A percentile compares a stretch with the other conserved stretches of the same genome.
phyloP scores from a whole-genome alignment of 202 grass and related monocot genomes.

The Musa balbisiana region DNA sequence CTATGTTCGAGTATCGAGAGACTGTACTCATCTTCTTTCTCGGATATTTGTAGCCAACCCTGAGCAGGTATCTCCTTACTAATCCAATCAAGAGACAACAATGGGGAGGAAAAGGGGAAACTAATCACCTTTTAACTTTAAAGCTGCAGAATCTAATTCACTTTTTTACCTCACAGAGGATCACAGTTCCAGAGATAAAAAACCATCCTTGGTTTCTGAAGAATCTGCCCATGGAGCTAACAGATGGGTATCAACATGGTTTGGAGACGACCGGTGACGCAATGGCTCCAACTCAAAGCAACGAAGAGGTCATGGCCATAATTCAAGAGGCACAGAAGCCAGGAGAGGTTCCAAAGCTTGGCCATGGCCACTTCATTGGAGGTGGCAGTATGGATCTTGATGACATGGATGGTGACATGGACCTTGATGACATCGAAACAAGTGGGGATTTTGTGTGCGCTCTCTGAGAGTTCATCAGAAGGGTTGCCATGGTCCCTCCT shows the following conservation, averaged over 20 bases:
- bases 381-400: slow-evolving; percentile 91
- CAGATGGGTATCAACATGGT: slow-evolving; percentile 58
- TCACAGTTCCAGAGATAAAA: slow-evolving; percentile 97
- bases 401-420: slow-evolving; percentile 49
- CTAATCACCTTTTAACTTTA: too few relatives aligned
- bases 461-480: background rate
- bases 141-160: too few relatives aligned
- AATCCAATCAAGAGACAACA: too few relatives aligned
- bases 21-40: slow-evolving; percentile 91
- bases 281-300: slow-evolving; percentile 35
- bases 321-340: slow-evolving; percentile 69
- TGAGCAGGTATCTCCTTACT: slow-evolving; percentile 53
- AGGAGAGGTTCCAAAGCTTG: slow-evolving; percentile 29
- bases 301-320: slow-evolving; percentile 69
- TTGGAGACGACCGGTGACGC: slow-evolving; percentile 33
- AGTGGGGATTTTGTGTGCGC: slow-evolving; percentile 78
- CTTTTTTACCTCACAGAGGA: slow-evolving; percentile 40
- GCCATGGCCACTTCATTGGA: slow-evolving; percentile 38
- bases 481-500: too few relatives aligned
- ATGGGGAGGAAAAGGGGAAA: too few relatives aligned
- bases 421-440: slow-evolving; percentile 67
- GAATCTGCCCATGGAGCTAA: slow-evolving; percentile 92
- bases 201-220: slow-evolving; percentile 90
- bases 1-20: slow-evolving; percentile 74
- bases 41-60: slow-evolving; percentile 80